These are phyloP conservation scores for Mimosa pudica DNA, from an alignment of 306 rosid species.

Conservation along the genomic window DNA sequence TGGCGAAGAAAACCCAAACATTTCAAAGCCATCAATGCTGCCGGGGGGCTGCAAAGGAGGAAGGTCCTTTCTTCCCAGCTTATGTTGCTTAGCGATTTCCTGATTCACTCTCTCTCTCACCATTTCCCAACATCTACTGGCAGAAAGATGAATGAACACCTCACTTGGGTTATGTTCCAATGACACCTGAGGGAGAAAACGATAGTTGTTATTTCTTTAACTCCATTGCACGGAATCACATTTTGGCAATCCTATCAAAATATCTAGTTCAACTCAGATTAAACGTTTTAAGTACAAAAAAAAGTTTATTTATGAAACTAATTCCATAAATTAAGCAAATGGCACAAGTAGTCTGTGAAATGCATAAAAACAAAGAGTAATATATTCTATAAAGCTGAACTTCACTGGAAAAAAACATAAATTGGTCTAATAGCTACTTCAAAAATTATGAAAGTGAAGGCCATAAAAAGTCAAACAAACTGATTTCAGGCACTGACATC, in stretches of 20 bases:
- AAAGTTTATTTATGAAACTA: background rate
- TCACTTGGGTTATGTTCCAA: conserved; percentile 76
- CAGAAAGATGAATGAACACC: conserved; percentile 80
- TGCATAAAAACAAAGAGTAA: background rate
- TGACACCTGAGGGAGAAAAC: conserved; percentile 57
- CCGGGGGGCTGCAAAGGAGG: conserved; percentile 99
- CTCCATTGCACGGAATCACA: conserved; percentile 21
- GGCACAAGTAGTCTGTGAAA: background rate
- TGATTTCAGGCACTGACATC: background rate
- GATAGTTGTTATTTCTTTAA: conserved; percentile 22
- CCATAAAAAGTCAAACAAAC: background rate
- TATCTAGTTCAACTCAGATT: conserved; percentile 21
- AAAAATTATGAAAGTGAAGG: background rate
- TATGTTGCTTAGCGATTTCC: conserved; percentile 88
- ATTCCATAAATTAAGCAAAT: background rate
- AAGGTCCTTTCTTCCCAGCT: conserved; percentile 71
- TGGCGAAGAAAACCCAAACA: conserved; percentile 98
- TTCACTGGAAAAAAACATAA: background rate
- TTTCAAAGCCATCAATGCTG: conserved; percentile 95
- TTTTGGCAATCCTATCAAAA: background rate
- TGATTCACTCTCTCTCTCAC: conserved; percentile 93
- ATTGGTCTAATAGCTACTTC: background rate
- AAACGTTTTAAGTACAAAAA: conserved; percentile 26
- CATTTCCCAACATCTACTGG: conserved; percentile 88
- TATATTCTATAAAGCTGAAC: conserved; percentile 9